Evolutionary conservation across 2,329 filamentous ascomycete species (phyloP), one percentile per base, ranked within the genome.

Genomic region (Fusarium sp.): DNA sequence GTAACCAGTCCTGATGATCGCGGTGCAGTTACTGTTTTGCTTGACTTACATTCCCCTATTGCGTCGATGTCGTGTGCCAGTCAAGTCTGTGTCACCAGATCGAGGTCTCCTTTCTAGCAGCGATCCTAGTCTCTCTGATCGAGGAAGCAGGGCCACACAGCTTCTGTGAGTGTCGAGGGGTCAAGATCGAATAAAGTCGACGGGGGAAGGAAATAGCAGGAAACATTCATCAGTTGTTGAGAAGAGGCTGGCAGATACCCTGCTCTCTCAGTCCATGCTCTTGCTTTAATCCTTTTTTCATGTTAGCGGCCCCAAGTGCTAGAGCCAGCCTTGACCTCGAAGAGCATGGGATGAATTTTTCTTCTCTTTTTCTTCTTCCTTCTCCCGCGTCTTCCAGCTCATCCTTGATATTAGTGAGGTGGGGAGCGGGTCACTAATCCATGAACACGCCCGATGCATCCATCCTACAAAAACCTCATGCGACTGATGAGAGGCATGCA

Each of bases 351-450:
- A 69, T 72, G 32, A 33, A 61, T 61, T 61, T 71, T 40, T 40
- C 42, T 47, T 53, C 33, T 38, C 46, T 46, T 62, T 28, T 67
- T 67, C 66, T 71, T 64, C 42, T 44, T 33, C 25, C 56, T 73
- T 71, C 71, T 74, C 67, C 59, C 67, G 67, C 35, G 58, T 37
- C 49, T 74, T 72, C 49, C 56, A 67, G 57, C 53, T 54, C 42
- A 38, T 53, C 40, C 47, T 65, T 43, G 35, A 69, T 60, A 64
- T 74, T 74, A 74, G 57, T 64, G 47, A 56, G 50, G 71, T 73
- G 71, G 71, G 62, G 38, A 57, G 65, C 66, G 60, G 65, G 67
- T 59, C 59, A 50, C 33, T 42, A 44, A 59, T 42, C 40, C 60
- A 46, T 73, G 61, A 46, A 58, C 44, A 44, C 19, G 35, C 40